Conservation (phyloP, 306 rosid species). For the Vigna nakashimae region DNA sequence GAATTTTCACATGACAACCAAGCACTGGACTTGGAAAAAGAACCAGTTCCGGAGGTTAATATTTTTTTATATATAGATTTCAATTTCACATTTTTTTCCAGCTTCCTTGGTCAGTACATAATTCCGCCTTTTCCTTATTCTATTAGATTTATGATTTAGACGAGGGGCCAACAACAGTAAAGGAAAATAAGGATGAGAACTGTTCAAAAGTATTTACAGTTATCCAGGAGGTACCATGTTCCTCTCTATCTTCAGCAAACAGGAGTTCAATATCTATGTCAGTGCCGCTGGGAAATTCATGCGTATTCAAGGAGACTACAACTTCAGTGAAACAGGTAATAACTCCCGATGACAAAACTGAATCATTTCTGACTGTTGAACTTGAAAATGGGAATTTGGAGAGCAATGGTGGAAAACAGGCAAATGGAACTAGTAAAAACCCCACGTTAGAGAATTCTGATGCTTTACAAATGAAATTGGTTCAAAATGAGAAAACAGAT, state of each 20-base stretch:
- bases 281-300: slow-evolving; percentile 50
- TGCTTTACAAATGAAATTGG: slow-evolving; percentile 53
- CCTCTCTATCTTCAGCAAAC: slow-evolving; percentile 69
- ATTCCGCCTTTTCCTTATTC: slow-evolving; percentile 38
- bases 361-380: slow-evolving; percentile 59
- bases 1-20: slow-evolving; percentile 63
- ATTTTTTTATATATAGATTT: not conserved
- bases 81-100: slow-evolving; percentile 14
- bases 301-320: slow-evolving; percentile 62
- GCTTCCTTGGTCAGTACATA: slow-evolving; percentile 35
- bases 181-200: slow-evolving; percentile 61
- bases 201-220: slow-evolving; percentile 58
- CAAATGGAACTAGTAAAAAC: slow-evolving; percentile 53
- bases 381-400: slow-evolving; percentile 59
- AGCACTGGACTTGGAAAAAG: slow-evolving; percentile 74
- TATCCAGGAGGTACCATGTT: slow-evolving; percentile 66
- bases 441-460: slow-evolving; percentile 55
- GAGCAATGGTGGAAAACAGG: slow-evolving; percentile 59
- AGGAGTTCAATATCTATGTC: slow-evolving; percentile 53
- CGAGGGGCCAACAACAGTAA: slow-evolving; percentile 52
- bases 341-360: slow-evolving; percentile 54
- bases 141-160: slow-evolving; percentile 62
- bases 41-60: slow-evolving; percentile 73
- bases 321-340: slow-evolving; percentile 64
- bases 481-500: slow-evolving; percentile 61